These are phyloP conservation scores for Ustilago shanxiensis DNA, from an alignment of 1,284 basidiomycete genomes.

Conservation along the genomic window DNA sequence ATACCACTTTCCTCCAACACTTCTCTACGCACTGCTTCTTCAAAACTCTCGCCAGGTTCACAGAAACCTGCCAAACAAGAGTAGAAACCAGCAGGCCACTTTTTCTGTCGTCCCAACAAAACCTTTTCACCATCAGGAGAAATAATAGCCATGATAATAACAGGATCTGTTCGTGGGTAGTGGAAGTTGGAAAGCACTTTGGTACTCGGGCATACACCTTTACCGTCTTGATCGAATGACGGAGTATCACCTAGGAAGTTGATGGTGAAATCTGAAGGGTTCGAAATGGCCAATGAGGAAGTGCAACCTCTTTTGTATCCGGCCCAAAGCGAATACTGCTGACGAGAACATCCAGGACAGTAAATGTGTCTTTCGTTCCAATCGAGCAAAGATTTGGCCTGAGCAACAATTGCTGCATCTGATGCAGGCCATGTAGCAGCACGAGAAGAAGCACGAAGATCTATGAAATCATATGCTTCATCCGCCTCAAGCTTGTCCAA, in stretches of 20 bases:
- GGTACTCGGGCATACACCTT: constrained; percentile 45
- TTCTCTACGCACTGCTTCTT: constrained; percentile 92
- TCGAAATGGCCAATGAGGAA: constrained; percentile 56
- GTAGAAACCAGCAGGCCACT: constrained; percentile 71
- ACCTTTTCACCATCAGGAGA: constrained; percentile 83
- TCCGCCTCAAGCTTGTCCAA: constrained; percentile 27
- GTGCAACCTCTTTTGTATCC: constrained; percentile 91
- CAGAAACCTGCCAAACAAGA: constrained; percentile 68
- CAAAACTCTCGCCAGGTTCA: constrained; percentile 76
- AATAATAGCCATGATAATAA: constrained; percentile 91
- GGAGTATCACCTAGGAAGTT: not conserved
- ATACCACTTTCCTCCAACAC: constrained; percentile 96
- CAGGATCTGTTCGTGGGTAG: constrained; percentile 71
- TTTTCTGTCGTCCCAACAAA: constrained; percentile 84
- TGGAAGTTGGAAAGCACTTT: constrained; percentile 59
- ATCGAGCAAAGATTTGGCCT: constrained; percentile 62
- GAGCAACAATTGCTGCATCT: constrained; percentile 62
- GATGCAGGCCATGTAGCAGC: constrained; percentile 45
- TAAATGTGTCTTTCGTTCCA: constrained; percentile 75
- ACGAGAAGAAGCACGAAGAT: constrained; percentile 57
- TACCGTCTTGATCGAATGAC: constrained; percentile 20
- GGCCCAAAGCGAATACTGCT: constrained; percentile 88
- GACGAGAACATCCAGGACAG: constrained; percentile 87
- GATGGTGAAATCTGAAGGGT: not conserved
- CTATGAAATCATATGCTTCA: constrained; percentile 58